Conservation (phyloP, 2,329 filamentous ascomycete species). For the Fusarium heterosporum region DNA sequence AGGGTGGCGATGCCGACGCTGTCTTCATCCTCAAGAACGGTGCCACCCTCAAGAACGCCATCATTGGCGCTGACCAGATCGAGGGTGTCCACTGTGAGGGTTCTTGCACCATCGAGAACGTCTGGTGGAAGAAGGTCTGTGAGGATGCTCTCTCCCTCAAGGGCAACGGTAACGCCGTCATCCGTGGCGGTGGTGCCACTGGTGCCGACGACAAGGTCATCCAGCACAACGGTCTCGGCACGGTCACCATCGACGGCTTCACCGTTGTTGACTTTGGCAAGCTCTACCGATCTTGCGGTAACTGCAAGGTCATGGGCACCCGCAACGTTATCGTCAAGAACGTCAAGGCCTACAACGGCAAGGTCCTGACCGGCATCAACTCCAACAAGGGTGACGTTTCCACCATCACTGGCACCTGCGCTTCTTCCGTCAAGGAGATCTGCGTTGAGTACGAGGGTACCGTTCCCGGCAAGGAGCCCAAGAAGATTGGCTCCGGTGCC, state of each 20-base stretch:
- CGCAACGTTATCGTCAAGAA: slow-evolving; percentile 44
- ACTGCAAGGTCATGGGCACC: slow-evolving; percentile 46
- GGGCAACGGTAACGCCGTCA: slow-evolving; percentile 38
- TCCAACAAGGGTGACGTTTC: slow-evolving; percentile 43
- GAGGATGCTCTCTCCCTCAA: slow-evolving; percentile 42
- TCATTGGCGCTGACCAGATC: slow-evolving; percentile 39
- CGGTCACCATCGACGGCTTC: slow-evolving; percentile 43
- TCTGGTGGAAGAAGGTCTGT: slow-evolving; percentile 44
- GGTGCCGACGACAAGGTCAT: slow-evolving; percentile 43
- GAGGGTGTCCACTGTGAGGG: slow-evolving; percentile 44
- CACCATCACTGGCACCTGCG: slow-evolving; percentile 38
- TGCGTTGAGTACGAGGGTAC: slow-evolving; percentile 43
- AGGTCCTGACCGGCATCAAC: slow-evolving; percentile 44
- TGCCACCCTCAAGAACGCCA: slow-evolving; percentile 42
- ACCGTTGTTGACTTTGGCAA: slow-evolving; percentile 44
- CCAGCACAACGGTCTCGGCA: slow-evolving; percentile 44
- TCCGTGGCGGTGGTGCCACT: slow-evolving; percentile 41
- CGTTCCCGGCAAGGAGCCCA: slow-evolving; percentile 44
- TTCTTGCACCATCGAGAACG: slow-evolving; percentile 42
- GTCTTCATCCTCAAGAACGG: slow-evolving; percentile 44
- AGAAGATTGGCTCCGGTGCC: slow-evolving; percentile 39
- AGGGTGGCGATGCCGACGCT: slow-evolving; percentile 33
- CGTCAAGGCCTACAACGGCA: slow-evolving; percentile 42
- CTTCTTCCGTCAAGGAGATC: slow-evolving; percentile 40
- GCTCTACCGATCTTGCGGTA: slow-evolving; percentile 45